Evolutionary conservation across 495 filamentous ascomycete species (phyloP).

Genomic region (Aspergillus avenaceus): DNA sequence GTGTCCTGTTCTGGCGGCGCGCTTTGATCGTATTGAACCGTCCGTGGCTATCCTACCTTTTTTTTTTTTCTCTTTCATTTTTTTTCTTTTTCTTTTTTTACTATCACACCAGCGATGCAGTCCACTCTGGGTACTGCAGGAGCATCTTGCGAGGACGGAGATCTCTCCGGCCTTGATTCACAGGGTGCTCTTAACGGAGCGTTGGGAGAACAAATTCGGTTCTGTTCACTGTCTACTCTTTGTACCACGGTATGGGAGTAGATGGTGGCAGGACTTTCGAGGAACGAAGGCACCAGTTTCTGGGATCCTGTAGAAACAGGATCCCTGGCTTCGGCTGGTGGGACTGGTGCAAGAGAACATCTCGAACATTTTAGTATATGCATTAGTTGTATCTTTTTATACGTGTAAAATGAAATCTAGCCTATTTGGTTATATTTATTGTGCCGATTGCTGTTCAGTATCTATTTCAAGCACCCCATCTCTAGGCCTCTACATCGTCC

Average conservation of each 20-base stretch:
- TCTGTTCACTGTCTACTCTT: slow-evolving; percentile 21
- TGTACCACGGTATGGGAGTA: slow-evolving; percentile 16
- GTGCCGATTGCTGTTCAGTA: background rate
- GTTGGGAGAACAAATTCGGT: slow-evolving; percentile 61
- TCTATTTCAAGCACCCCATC: background rate
- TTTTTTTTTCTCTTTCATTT: background rate
- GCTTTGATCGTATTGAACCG: background rate
- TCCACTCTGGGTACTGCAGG: slow-evolving; percentile 63
- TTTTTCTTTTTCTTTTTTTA: background rate
- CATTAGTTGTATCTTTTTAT: background rate
- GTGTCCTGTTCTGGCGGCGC: too few species aligned
- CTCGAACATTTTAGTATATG: slow-evolving; percentile 48
- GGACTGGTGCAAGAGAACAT: slow-evolving; percentile 70
- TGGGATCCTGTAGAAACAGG: slow-evolving; percentile 21
- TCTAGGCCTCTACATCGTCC: background rate
- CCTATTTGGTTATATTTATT: background rate
- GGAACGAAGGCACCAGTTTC: slow-evolving; percentile 64
- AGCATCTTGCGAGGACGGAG: slow-evolving; percentile 49
- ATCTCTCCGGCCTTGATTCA: slow-evolving; percentile 25
- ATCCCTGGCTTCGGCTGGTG: slow-evolving; percentile 48
- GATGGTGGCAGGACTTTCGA: slow-evolving; percentile 36
- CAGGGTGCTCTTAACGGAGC: slow-evolving; percentile 65
- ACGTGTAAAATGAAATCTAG: slow-evolving; percentile 6
- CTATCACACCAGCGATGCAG: slow-evolving; percentile 58
- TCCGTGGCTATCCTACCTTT: background rate